Evolutionary conservation across 345 rosid genomes (phyloP).

Genomic region (Dipteronia sinensis): DNA sequence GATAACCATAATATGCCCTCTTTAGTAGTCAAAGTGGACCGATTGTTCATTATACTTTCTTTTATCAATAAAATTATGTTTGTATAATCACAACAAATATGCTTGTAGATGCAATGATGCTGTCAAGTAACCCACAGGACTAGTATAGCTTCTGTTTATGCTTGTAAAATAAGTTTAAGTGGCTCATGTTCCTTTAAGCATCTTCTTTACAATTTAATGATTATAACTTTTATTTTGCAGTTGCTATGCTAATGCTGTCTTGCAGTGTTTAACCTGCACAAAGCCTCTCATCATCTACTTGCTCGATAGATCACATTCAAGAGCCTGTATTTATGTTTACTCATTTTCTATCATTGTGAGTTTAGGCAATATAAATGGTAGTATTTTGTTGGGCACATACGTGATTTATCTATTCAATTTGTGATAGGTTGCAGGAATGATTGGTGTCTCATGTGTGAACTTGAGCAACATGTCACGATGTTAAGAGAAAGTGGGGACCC

Average conservation of each 20-base stretch:
- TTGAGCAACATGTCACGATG: slow-evolving; percentile 78
- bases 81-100: neutral
- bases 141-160: slow-evolving; percentile 1
- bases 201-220: neutral
- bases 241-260: slow-evolving; percentile 88
- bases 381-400: neutral
- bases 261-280: slow-evolving; percentile 81
- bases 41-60: no score
- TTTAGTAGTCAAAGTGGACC: no score
- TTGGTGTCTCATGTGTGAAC: slow-evolving; percentile 92
- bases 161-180: slow-evolving; percentile 8
- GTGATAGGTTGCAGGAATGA: slow-evolving; percentile 62
- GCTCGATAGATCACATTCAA: slow-evolving; percentile 75
- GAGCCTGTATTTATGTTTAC: slow-evolving; percentile 53
- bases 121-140: neutral
- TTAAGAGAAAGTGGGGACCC: slow-evolving; percentile 71
- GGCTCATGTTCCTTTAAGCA: slow-evolving; percentile 3
- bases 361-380: neutral
- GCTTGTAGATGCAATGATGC: neutral
- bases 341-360: slow-evolving; percentile 18
- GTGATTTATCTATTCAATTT: slow-evolving; percentile 12
- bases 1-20: neutral
- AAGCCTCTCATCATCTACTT: slow-evolving; percentile 73
- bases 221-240: slow-evolving; percentile 40
- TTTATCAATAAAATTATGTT: no score